Evolutionary conservation across 169 alveolate species (phyloP).

Genomic region (Theileria equi): DNA sequence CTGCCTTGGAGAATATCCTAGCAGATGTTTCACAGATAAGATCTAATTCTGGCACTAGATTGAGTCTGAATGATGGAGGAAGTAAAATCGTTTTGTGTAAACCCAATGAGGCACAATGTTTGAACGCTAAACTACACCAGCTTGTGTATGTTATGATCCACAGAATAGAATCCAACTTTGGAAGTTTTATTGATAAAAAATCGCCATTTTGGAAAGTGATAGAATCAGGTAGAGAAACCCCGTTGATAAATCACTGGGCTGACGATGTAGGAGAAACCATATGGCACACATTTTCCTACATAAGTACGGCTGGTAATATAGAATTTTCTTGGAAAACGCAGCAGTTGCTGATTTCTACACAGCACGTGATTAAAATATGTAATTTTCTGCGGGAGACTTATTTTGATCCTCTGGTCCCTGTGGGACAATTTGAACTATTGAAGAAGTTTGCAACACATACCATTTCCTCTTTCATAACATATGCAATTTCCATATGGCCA

Average conservation of each 20-base stretch:
- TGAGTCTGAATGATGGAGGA: conserved; percentile 53
- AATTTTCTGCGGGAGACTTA: conserved; percentile 52
- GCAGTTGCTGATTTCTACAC: conserved; percentile 51
- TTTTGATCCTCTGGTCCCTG: conserved; percentile 36
- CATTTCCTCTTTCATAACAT: conserved; percentile 38
- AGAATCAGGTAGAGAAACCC: conserved; percentile 17
- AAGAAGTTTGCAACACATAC: conserved; percentile 22
- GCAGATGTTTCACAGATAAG: conserved; percentile 2
- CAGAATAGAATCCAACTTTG: conserved; percentile 24
- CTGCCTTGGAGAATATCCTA: conserved; percentile 38
- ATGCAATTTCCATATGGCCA: conserved; percentile 58
- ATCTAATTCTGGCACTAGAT: conserved; percentile 13
- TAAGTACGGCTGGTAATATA: conserved; percentile 25
- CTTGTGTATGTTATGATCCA: conserved; percentile 17
- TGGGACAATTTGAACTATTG: not conserved
- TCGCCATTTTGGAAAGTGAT: conserved; percentile 16
- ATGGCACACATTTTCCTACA: conserved; percentile 61
- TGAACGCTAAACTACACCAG: conserved; percentile 26
- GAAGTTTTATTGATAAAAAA: conserved; percentile 4
- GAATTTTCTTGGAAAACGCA: conserved; percentile 48
- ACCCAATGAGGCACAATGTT: conserved; percentile 44
- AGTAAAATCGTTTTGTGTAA: conserved; percentile 44
- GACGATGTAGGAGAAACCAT: conserved; percentile 53
- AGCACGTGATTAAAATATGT: conserved; percentile 44
- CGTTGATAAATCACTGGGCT: conserved; percentile 22